phyloP scores from a whole-genome alignment of 2,329 filamentous ascomycete species.

The Fusarium coffeatum region DNA sequence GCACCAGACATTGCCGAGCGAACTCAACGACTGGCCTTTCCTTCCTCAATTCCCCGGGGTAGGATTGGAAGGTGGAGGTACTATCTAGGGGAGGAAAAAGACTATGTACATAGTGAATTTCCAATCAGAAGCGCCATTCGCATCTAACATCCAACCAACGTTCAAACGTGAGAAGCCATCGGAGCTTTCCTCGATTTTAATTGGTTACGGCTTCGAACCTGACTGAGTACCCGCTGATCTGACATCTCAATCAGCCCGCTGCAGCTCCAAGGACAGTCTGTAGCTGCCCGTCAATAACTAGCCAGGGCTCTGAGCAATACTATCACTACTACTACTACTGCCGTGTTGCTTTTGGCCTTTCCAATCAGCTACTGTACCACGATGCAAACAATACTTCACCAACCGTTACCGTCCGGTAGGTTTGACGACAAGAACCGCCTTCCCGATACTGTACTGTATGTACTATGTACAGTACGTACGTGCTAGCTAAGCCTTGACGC shows the following conservation, averaged over 20 bases:
- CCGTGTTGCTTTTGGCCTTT: constrained; percentile 8
- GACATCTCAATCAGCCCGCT: constrained; percentile 26
- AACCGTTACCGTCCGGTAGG: constrained; percentile 8
- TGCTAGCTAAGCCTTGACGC: constrained; percentile 32
- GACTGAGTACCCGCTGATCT: constrained; percentile 33
- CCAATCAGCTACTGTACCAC: constrained; percentile 6
- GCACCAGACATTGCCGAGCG: constrained; percentile 15
- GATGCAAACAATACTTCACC: constrained; percentile 16
- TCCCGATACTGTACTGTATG: constrained; percentile 4
- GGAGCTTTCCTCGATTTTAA: constrained; percentile 6
- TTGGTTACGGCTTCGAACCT: constrained; percentile 19
- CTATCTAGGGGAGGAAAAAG: too few species aligned
- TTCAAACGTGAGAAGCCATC: constrained; percentile 12
- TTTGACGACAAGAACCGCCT: constrained; percentile 29
- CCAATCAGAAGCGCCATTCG: constrained; percentile 20
- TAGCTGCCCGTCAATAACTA: neutral
- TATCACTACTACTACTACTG: constrained; percentile 4
- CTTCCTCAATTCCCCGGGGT: constrained; percentile 15
- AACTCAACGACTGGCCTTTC: constrained; percentile 5
- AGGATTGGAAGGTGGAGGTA: neutral
- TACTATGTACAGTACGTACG: neutral
- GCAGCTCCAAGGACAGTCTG: constrained; percentile 7
- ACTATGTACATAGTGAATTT: neutral
- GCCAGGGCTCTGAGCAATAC: too few species aligned
- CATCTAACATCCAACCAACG: constrained; percentile 29